Evolutionary conservation across 345 rosid genomes (phyloP).

Genomic region (Toxicodendron radicans): DNA sequence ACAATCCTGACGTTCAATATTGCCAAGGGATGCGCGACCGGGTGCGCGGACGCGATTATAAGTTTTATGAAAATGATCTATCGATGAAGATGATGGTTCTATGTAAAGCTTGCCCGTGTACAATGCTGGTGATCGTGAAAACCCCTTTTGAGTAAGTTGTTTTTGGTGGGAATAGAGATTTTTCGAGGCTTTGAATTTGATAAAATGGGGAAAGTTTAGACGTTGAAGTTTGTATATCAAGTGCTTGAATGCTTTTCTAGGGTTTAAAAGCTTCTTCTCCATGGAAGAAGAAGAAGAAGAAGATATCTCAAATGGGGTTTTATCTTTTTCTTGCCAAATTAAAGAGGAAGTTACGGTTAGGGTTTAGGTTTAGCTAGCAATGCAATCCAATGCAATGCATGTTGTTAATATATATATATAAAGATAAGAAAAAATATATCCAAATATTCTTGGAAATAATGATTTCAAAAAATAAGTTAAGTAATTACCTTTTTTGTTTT

Average conservation of each 20-base stretch:
- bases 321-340: neutral
- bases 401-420: neutral
- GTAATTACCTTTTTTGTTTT: too few relatives aligned
- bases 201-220: neutral
- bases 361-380: neutral
- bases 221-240: neutral
- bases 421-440: too few relatives aligned
- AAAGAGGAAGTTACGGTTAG: neutral
- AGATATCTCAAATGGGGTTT: neutral
- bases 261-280: slow-evolving; percentile 14
- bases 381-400: neutral
- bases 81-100: too few relatives aligned
- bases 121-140: too few relatives aligned
- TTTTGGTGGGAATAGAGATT: neutral
- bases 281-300: too few relatives aligned
- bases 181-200: neutral
- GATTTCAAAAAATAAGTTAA: too few relatives aligned
- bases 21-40: too few relatives aligned
- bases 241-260: slow-evolving; percentile 11
- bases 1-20: neutral
- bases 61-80: too few relatives aligned
- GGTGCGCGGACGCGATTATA: too few relatives aligned
- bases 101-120: too few relatives aligned
- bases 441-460: too few relatives aligned
- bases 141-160: neutral